These are phyloP conservation scores for Sporothrix luriei DNA, from an alignment of 2,329 filamentous ascomycete species.

Conservation along the genomic window DNA sequence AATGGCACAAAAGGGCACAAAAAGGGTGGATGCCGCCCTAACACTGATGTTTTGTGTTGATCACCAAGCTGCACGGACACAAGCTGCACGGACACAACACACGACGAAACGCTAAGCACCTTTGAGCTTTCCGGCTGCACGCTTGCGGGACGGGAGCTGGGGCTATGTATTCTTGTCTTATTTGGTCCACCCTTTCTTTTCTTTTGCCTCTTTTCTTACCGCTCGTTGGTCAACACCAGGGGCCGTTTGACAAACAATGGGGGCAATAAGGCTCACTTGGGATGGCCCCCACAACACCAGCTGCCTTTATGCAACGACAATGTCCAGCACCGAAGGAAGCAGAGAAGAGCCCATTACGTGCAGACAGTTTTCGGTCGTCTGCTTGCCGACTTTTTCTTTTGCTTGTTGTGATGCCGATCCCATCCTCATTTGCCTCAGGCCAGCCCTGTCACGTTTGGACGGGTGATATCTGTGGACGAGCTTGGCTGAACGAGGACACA, in stretches of 20 bases:
- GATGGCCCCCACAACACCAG: conserved; percentile 12
- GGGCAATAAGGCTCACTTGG: neutral
- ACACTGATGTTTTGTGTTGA: no score
- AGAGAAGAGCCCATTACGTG: neutral
- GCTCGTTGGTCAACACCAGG: neutral
- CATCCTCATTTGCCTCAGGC: neutral
- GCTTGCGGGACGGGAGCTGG: conserved; percentile 10
- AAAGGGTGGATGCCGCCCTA: no score
- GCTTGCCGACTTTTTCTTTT: neutral
- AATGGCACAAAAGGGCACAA: neutral
- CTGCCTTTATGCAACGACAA: neutral
- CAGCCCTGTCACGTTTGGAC: conserved; percentile 2
- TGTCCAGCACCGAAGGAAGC: neutral
- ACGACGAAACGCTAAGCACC: conserved; percentile 1
- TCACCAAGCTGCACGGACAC: no score
- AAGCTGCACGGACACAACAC: no score
- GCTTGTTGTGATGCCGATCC: neutral
- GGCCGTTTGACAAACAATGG: conserved; percentile 4
- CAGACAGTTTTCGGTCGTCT: neutral
- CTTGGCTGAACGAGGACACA: neutral
- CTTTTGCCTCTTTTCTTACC: neutral
- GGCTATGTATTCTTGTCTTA: neutral
- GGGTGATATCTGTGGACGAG: neutral
- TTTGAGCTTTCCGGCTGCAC: neutral
- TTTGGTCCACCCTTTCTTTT: neutral